Base-by-base conservation (phyloP, 2,329 filamentous ascomycete species). In the Ophiostoma quercus region DNA sequence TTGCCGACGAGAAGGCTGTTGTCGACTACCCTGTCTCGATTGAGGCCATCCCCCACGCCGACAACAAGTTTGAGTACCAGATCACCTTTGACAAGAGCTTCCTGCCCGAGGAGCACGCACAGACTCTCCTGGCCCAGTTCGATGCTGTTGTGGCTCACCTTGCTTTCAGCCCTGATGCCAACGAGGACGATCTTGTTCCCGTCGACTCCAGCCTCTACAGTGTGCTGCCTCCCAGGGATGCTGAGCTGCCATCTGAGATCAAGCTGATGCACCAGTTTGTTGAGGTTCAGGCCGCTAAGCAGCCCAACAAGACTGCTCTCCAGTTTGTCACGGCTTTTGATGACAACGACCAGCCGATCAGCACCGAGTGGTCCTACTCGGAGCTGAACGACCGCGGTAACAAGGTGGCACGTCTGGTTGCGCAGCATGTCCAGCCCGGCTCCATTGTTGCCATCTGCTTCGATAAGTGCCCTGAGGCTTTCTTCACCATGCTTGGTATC, bases 401-500 rank as follows among this genome's bases (percentile, higher is more conserved):
- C 74, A 84, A 83, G 73, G 84, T 96, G 19, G 91, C 92, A 0
- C 83, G 89, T 68, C 77, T 94, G 14, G 80, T 96, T 0, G 76
- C 81, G 1, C 74, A 77, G 0, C 77, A 82, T 25, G 84, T 87
- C 0, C 72, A 77, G 0, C 81, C 85, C 0, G 89, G 91, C 0
- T 81, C 80, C 34, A 87, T 94, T 4, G 82, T 96, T 29, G 92
- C 88, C 0, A 84, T 94, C 9, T 92, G 90, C 76, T 96, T 96
- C 75, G 88, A 92, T 70, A 96, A 96, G 76, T 94, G 90, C 72
- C 89, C 92, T 0, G 90, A 94, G 76, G 92, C 92, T 0, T 94
- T 92, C 51, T 92, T 95, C 74, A 85, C 90, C 0, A 93, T 96
- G 54, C 80, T 96, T 1, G 92, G 92, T 0, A 89, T 95, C 69